Evolutionary conservation across 208 protist genomes (phyloP), one percentile per base, ranked within the genome.

Genomic region (Novymonas esmeraldas): DNA sequence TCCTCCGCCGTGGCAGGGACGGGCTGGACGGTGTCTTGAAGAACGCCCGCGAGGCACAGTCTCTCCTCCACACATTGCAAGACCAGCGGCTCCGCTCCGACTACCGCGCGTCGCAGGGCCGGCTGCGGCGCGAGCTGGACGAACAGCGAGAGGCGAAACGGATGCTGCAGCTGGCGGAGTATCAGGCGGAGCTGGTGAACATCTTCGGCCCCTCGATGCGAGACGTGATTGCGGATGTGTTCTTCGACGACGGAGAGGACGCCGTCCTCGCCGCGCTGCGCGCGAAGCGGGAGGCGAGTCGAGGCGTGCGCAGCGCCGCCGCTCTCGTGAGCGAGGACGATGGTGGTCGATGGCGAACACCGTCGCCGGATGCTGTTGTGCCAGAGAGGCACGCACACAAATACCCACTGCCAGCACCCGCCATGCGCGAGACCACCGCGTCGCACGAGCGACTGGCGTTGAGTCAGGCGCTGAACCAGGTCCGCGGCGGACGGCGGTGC

Each of bases 121-220:
- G 54, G 6, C 64, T 84, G 22, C 70, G 59, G 18, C 51, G 29
- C 2, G 81, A 79, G 31, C 63, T 91, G n/a, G 85, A 88, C 41
- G 42, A 66, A 33, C 85, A 91, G 69, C 59, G 67, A 11, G 38
- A 75, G 28, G 73, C 76, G 44, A 79, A 79, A n/a, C 67, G 75
- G 13, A 72, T 76, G 64, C 70, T 68, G 16, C 31, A 59, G 13
- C 61, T 85, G 18, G 60, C 68, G 0, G 72, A 76, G 26, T 86
- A 86, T 55, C 77, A 91, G 51, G 76, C 81, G 38, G 85, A 91
- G 34, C 70, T 91, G 11, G 81, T 85, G 33, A 73, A 85, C 42
- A 56, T 85, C 24, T 88, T 73, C 38, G 85, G 81, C 2, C 79
- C 76, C 10, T 73, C 60, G 13, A 78, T 91, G 73, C 60, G 67